phyloP scores from a whole-genome alignment of 768 basidiomycete genomes.

The Lactifluus subvellereus region DNA sequence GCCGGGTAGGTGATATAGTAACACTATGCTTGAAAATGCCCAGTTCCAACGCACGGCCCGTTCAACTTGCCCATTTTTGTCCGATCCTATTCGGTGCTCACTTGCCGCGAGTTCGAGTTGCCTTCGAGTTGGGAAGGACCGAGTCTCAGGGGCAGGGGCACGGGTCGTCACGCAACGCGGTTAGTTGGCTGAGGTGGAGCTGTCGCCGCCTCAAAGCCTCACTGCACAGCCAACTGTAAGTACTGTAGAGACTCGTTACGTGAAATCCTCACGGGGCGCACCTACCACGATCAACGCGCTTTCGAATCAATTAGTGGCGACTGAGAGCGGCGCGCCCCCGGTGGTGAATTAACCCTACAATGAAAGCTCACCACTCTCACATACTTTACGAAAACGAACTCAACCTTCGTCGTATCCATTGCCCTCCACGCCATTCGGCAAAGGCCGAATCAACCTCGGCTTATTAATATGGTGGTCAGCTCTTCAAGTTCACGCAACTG shows the following conservation, averaged over 20 bases:
- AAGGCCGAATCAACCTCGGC: neutral
- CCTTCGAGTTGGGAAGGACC: neutral
- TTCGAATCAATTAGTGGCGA: neutral
- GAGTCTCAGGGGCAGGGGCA: neutral
- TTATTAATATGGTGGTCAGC: neutral
- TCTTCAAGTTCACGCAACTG: too few relatives aligned
- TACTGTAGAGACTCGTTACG: neutral
- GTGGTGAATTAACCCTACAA: neutral
- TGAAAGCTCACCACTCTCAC: neutral
- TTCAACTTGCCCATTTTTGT: neutral
- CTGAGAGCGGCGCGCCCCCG: neutral
- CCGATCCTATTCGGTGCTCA: neutral
- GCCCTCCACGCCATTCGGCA: neutral
- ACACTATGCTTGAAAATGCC: neutral
- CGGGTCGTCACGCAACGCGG: neutral
- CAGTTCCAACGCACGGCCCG: neutral
- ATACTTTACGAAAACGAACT: neutral
- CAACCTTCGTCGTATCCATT: neutral
- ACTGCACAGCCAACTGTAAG: too few relatives aligned
- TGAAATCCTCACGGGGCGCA: neutral
- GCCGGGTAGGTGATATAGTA: neutral
- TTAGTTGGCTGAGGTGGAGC: neutral
- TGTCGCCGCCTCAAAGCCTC: neutral
- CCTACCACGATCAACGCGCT: neutral
- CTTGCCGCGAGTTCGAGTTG: neutral